phyloP scores from a whole-genome alignment of 495 filamentous ascomycete genomes.

The Neurospora africana region DNA sequence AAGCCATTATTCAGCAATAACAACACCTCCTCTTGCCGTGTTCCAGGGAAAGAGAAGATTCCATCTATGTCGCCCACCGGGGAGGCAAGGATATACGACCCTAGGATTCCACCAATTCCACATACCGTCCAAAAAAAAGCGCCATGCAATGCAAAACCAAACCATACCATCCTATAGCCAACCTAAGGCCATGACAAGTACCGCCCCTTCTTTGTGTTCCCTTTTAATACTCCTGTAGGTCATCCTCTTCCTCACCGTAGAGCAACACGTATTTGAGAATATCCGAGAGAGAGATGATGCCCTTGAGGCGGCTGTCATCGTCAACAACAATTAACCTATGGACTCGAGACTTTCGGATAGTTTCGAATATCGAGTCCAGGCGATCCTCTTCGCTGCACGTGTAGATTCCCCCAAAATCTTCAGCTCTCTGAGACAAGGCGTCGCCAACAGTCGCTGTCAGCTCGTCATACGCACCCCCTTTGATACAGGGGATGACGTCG shows the following conservation, averaged over 20 bases:
- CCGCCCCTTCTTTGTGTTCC: neutral
- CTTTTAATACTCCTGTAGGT: slow-evolving; percentile 19
- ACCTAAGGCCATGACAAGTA: neutral
- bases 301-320: slow-evolving; percentile 71
- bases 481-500: slow-evolving; percentile 92
- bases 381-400: slow-evolving; percentile 88
- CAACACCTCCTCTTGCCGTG: neutral
- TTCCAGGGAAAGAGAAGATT: slow-evolving; percentile 5
- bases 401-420: slow-evolving; percentile 93
- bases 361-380: slow-evolving; percentile 92
- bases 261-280: slow-evolving; percentile 92
- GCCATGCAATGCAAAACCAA: neutral
- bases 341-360: slow-evolving; percentile 86
- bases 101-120: slow-evolving; percentile 19
- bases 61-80: slow-evolving; percentile 14
- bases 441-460: slow-evolving; percentile 80
- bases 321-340: slow-evolving; percentile 90
- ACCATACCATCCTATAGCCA: slow-evolving; percentile 2
- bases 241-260: slow-evolving; percentile 63
- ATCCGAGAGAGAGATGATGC: slow-evolving; percentile 88
- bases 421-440: slow-evolving; percentile 74
- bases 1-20: neutral
- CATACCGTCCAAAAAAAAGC: slow-evolving; percentile 11
- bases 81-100: slow-evolving; percentile 18
- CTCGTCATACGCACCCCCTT: slow-evolving; percentile 86